Evolutionary conservation across 352 stramenopile genomes (phyloP).

Genomic region (Blastocystis sp.): DNA sequence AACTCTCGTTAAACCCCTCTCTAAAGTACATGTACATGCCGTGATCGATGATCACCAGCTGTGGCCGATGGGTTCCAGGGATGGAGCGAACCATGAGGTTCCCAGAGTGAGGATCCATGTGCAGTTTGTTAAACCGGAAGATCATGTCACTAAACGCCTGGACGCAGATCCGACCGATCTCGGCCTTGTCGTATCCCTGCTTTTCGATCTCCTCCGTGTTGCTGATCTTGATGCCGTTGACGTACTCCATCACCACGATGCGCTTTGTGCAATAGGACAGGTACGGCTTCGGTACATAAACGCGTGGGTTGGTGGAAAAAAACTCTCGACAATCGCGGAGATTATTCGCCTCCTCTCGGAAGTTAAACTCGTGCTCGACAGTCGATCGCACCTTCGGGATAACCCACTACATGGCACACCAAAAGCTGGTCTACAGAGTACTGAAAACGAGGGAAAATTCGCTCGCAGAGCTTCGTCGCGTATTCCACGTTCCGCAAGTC

Average conservation of each 20-base stretch:
- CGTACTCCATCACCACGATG: conserved; percentile 62
- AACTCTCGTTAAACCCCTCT: conserved; percentile 27
- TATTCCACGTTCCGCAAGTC: conserved; percentile 57
- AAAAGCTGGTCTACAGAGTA: neutral
- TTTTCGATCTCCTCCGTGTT: neutral
- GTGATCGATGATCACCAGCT: conserved; percentile 60
- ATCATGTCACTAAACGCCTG: conserved; percentile 60
- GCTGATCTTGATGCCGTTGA: conserved; percentile 39
- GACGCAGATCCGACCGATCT: neutral
- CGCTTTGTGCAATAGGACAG: neutral
- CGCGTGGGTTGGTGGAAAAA: neutral
- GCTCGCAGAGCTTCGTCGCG: neutral
- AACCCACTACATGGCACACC: conserved; percentile 16
- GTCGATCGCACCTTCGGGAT: conserved; percentile 36
- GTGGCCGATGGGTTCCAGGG: neutral
- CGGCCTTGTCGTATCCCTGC: neutral
- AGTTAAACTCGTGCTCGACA: conserved; percentile 54
- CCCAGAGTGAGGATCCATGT: conserved; percentile 60
- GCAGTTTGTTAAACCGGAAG: conserved; percentile 25
- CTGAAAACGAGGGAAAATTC: conserved; percentile 32
- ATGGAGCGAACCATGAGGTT: conserved; percentile 42
- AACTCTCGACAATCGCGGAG: neutral
- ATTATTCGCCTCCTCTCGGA: conserved; percentile 13
- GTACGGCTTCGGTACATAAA: conserved; percentile 44
- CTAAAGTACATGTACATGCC: conserved; percentile 58